A percentile compares a stretch with the other conserved stretches of the same genome.
phyloP scores from a whole-genome alignment of 805 yeast species.

The Metschnikowia gruessii region DNA sequence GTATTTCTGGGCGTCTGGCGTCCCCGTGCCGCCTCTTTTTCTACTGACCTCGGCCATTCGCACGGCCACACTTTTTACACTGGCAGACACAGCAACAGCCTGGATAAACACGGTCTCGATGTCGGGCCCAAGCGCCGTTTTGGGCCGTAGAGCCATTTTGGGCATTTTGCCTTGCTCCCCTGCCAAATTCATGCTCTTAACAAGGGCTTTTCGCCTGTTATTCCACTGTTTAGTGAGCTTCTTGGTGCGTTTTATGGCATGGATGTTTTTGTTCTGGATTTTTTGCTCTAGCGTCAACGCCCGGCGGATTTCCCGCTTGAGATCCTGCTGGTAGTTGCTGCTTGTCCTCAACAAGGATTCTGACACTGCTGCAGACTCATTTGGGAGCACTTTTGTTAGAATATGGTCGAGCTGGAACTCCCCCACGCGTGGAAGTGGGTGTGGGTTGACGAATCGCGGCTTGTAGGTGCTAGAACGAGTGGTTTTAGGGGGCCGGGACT shows the following conservation, averaged over 20 bases:
- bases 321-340: slow-evolving; percentile 35
- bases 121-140: slow-evolving; percentile 1
- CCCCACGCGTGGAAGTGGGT: slow-evolving; percentile 22
- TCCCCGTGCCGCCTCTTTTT: slow-evolving; percentile 5
- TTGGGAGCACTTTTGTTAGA: slow-evolving; percentile 22
- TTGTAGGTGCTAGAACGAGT: not conserved
- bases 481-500: not conserved
- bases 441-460: slow-evolving; percentile 15
- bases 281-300: slow-evolving; percentile 38
- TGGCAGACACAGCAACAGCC: slow-evolving; percentile 2
- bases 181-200: not conserved
- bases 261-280: slow-evolving; percentile 40
- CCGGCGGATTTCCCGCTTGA: slow-evolving; percentile 32
- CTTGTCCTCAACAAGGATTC: slow-evolving; percentile 28
- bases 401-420: slow-evolving; percentile 33
- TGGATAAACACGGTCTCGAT: slow-evolving; percentile 4
- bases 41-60: slow-evolving; percentile 10
- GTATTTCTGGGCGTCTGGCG: slow-evolving; percentile 9
- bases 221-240: slow-evolving; percentile 17
- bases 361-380: slow-evolving; percentile 32
- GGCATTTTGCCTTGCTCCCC: not conserved
- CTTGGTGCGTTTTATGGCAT: slow-evolving; percentile 30
- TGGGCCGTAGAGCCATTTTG: not conserved
- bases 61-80: slow-evolving; percentile 4
- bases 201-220: not conserved